Conservation (phyloP, 495 filamentous ascomycete genomes). For the Viridothelium virens region DNA sequence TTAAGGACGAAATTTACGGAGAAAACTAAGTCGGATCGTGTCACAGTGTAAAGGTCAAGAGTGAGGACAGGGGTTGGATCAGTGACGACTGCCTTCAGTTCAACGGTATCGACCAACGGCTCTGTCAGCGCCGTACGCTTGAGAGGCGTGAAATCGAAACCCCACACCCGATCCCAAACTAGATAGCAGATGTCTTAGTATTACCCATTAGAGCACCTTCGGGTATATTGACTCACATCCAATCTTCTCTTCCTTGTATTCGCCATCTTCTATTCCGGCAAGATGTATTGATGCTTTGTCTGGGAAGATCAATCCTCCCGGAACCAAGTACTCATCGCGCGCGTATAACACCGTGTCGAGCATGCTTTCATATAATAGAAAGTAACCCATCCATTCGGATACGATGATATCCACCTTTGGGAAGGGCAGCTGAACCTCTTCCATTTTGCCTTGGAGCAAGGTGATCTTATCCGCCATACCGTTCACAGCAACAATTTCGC, state of each 20-base stretch:
- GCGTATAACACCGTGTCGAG: conserved; percentile 92
- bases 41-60: conserved; percentile 76
- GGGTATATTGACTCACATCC: conserved; percentile 49
- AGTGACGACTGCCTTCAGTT: conserved; percentile 69
- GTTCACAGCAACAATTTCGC: conserved; percentile 81
- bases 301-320: conserved; percentile 82
- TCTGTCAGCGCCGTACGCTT: conserved; percentile 71
- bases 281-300: conserved; percentile 86
- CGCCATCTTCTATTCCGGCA: conserved; percentile 77
- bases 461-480: conserved; percentile 79
- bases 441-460: conserved; percentile 89
- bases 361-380: conserved; percentile 97
- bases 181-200: conserved; percentile 11
- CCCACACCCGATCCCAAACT: conserved; percentile 98
- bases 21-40: conserved; percentile 66
- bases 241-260: conserved; percentile 86
- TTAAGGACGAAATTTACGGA: conserved; percentile 60
- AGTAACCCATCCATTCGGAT: conserved; percentile 99
- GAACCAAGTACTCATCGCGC: conserved; percentile 78
- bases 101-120: conserved; percentile 73
- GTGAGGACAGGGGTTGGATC: conserved; percentile 69
- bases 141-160: conserved; percentile 92
- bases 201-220: neutral
- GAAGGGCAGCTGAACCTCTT: conserved; percentile 85
- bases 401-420: conserved; percentile 95